Evolutionary conservation across 2,329 filamentous ascomycete species (phyloP).

Genomic region (Xylariaceae sp.): DNA sequence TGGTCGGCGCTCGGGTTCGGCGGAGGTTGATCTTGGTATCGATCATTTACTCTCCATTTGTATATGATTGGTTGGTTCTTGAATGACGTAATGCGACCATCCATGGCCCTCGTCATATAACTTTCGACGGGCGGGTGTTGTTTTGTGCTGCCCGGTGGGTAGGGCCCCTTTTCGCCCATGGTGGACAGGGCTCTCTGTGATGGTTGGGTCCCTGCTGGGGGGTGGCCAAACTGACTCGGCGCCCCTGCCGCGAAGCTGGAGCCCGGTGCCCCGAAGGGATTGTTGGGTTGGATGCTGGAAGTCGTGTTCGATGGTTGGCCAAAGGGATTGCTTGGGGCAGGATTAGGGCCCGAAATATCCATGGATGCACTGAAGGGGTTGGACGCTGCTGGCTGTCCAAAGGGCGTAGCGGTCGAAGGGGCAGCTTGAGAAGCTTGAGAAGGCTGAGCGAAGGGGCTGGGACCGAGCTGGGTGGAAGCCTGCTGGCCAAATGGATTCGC

Average conservation of each 20-base stretch:
- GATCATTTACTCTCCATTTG: slow-evolving; percentile 36
- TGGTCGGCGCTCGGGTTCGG: slow-evolving; percentile 5
- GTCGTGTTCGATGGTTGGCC: slow-evolving; percentile 20
- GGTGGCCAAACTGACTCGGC: slow-evolving; percentile 30
- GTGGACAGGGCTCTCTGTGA: slow-evolving; percentile 17
- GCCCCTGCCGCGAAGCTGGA: slow-evolving; percentile 6
- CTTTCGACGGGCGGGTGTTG: slow-evolving; percentile 43
- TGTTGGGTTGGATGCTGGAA: slow-evolving; percentile 13
- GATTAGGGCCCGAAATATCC: slow-evolving; percentile 27
- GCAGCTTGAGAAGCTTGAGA: slow-evolving; percentile 26
- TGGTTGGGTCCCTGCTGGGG: slow-evolving; percentile 12
- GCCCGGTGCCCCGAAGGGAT: slow-evolving; percentile 33
- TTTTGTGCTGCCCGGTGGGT: slow-evolving; percentile 42
- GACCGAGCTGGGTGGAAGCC: background rate
- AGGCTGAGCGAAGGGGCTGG: slow-evolving; percentile 32
- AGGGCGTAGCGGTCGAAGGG: slow-evolving; percentile 28
- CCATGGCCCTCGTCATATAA: slow-evolving; percentile 42
- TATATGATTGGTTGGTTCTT: slow-evolving; percentile 62
- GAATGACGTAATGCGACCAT: slow-evolving; percentile 52
- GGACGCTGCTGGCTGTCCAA: slow-evolving; percentile 29
- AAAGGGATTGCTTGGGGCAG: slow-evolving; percentile 28
- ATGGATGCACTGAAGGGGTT: slow-evolving; percentile 34
- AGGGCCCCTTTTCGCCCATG: slow-evolving; percentile 34
- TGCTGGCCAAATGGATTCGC: slow-evolving; percentile 16
- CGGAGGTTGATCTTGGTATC: slow-evolving; percentile 22